phyloP scores from a whole-genome alignment of 257 asterid genomes.

The Solanum peruvianum region DNA sequence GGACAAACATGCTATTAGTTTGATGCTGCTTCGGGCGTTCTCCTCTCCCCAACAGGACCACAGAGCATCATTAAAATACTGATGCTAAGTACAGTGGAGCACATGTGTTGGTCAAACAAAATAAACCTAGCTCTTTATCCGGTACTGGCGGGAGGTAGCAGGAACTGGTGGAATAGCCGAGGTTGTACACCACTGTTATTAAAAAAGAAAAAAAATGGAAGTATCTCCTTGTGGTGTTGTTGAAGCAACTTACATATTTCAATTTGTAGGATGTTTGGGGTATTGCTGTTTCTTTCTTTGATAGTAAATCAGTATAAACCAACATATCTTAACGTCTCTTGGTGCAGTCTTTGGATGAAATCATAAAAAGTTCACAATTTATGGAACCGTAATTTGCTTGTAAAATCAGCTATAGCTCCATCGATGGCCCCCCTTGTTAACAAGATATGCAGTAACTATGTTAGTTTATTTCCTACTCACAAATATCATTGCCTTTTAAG shows the following conservation, averaged over 20 bases:
- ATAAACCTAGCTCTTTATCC: neutral
- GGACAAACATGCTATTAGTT: neutral
- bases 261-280: neutral
- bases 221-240: neutral
- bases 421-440: neutral
- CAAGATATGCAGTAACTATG: neutral
- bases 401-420: neutral
- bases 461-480: neutral
- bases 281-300: neutral
- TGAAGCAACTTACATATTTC: neutral
- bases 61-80: neutral
- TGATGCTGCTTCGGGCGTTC: neutral
- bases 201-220: neutral
- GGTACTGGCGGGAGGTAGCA: neutral
- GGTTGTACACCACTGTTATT: neutral
- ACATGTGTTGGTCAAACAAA: neutral
- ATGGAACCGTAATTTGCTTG: neutral
- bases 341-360: neutral
- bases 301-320: neutral
- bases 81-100: neutral
- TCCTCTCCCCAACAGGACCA: neutral
- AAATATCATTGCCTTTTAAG: neutral
- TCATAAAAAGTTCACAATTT: neutral
- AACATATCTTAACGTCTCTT: neutral
- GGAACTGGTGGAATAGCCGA: neutral